Evolutionary conservation across 2,329 filamentous ascomycete species (phyloP).

Genomic region (Colletotrichum sp.): DNA sequence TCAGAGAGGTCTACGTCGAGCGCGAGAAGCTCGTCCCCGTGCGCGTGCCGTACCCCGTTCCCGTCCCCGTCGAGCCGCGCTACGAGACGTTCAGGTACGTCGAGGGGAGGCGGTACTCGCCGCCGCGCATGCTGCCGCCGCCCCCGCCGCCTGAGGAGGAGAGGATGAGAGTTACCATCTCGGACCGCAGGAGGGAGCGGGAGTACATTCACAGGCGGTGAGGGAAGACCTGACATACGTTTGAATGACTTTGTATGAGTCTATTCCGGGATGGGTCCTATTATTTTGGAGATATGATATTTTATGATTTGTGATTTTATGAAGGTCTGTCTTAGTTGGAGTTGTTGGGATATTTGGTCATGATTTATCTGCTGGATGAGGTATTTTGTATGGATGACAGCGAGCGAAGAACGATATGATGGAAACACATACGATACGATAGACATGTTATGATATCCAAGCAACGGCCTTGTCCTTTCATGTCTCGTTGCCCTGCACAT

Average conservation of each 20-base stretch:
- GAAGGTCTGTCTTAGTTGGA: not conserved
- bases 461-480: not conserved
- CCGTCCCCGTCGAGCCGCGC: slow-evolving; percentile 35
- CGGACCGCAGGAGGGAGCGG: slow-evolving; percentile 35
- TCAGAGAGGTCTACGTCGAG: slow-evolving; percentile 54
- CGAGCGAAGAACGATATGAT: not conserved
- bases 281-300: not conserved
- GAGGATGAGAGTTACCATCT: slow-evolving; percentile 35
- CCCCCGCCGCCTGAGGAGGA: slow-evolving; percentile 34
- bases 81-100: slow-evolving; percentile 60
- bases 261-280: no score
- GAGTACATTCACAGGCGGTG: slow-evolving; percentile 29
- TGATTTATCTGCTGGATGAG: not conserved
- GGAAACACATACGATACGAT: not conserved
- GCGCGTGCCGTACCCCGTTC: slow-evolving; percentile 45
- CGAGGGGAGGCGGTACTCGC: slow-evolving; percentile 47
- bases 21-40: slow-evolving; percentile 54
- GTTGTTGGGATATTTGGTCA: not conserved
- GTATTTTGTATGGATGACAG: not conserved
- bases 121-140: slow-evolving; percentile 32
- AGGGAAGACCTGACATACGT: not conserved
- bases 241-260: not conserved
- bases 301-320: not conserved
- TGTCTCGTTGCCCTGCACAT: not conserved
- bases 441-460: not conserved